Base-by-base conservation (phyloP, 768 basidiomycete species). In the Mycena olivaceomarginata region DNA sequence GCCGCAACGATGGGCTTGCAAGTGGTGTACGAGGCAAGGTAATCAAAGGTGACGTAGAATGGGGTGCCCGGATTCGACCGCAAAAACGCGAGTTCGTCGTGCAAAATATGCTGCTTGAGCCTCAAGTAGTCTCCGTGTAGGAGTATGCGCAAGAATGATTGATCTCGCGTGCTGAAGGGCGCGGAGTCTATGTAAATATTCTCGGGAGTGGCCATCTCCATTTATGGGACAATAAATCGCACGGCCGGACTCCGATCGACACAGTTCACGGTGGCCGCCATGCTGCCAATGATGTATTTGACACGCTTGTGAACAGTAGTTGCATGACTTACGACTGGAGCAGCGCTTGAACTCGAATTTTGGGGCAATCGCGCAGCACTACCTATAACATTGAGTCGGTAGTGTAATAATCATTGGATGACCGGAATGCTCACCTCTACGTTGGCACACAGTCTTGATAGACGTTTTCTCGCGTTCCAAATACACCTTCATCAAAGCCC, bases 301-400 rank as follows among this genome's bases (percentile, higher is more conserved):
- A 41, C 60, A 63, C 25, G 37, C 39, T 41, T 40, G 20, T 16
- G 39, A 63, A 20, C 60, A 63, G 22, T 63, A 63, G 8, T 4
- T 40, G 16, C 39, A 39, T 6, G 18, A 5, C 20, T 20, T 6
- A 40, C 60, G 41, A 20, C 39, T 6, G 39, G 60, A 62, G 60
- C 60, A 62, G 60, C 60, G 60, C 40, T 41, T 18, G 5, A 62
- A 41, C 40, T 20, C 60, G 16, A 40, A 62, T 62, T 57, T 62
- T 6, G 4, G 40, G 16, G 39, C 60, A 41, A 62, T 62, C 60
- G 16, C 18, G 10, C 7, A 20, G 39, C 60, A 62, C 60, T 62
- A 62, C 16, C 20, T 6, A 2, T 25, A 45, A 45, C 48, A 16
- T 40, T 8, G 25, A 31, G 22, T 57, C 22, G 22, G 56, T 10